phyloP scores from a whole-genome alignment of 306 rosid species.

The Dryas octopetala region DNA sequence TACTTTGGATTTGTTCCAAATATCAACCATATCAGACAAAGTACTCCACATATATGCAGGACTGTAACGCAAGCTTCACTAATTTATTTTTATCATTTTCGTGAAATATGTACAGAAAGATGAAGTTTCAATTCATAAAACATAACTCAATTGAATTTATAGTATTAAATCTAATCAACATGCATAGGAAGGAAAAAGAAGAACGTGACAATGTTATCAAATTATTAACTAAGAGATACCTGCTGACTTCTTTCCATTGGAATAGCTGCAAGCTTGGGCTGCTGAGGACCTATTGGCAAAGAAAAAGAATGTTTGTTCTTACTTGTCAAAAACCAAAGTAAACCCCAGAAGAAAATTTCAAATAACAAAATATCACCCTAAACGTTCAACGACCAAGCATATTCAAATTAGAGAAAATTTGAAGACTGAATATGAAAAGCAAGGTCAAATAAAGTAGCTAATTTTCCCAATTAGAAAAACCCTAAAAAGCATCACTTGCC shows the following conservation, averaged over 20 bases:
- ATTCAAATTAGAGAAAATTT: neutral
- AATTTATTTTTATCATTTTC: neutral
- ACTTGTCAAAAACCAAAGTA: neutral
- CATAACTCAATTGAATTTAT: neutral
- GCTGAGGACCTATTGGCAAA: slow-evolving; percentile 51
- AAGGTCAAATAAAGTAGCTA: neutral
- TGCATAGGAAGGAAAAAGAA: neutral
- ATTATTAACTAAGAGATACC: slow-evolving; percentile 37
- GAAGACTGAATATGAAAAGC: neutral
- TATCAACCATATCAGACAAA: too few relatives aligned
- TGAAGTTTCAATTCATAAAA: neutral
- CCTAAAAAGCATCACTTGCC: slow-evolving; percentile 18
- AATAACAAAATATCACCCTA: neutral
- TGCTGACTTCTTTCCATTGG: slow-evolving; percentile 69
- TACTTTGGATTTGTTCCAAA: too few relatives aligned
- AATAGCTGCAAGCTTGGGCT: slow-evolving; percentile 68
- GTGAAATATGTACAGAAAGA: too few relatives aligned
- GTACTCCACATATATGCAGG: too few relatives aligned
- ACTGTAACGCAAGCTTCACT: too few relatives aligned
- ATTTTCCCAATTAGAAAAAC: neutral
- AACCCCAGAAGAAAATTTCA: neutral
- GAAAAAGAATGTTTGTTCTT: neutral
- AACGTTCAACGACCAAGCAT: neutral
- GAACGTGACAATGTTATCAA: slow-evolving; percentile 1
- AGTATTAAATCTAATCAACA: neutral